phyloP scores from a whole-genome alignment of 176 grass and related monocot genomes.

The Miscanthus lutarioriparius region DNA sequence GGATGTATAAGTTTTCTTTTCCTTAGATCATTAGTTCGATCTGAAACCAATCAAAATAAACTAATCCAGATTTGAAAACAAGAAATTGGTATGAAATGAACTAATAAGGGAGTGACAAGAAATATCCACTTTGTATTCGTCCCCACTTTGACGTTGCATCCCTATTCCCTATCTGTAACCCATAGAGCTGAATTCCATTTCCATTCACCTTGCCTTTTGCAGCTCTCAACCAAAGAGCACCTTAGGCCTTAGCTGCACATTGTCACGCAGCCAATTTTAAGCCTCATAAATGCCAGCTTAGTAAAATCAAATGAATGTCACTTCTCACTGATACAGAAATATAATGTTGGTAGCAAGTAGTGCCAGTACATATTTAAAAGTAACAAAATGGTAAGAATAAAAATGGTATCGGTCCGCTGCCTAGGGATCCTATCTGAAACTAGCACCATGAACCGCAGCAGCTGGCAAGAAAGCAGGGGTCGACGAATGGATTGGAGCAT shows the following conservation, averaged over 20 bases:
- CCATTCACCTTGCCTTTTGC: not conserved
- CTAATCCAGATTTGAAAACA: not conserved
- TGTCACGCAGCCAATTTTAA: not conserved
- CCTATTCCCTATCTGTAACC: not conserved
- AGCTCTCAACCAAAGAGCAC: not conserved
- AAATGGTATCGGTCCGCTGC: not conserved
- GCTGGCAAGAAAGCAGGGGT: not conserved
- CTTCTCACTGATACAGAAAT: not conserved
- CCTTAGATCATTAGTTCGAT: not conserved
- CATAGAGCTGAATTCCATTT: not conserved
- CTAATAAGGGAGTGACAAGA: not conserved
- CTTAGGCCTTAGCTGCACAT: not conserved
- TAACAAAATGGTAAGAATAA: not conserved
- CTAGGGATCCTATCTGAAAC: not conserved
- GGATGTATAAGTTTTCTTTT: not conserved
- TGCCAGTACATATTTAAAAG: not conserved
- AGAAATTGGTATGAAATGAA: not conserved
- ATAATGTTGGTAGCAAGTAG: not conserved
- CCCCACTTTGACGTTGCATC: not conserved
- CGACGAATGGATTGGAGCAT: not conserved
- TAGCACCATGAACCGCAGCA: not conserved
- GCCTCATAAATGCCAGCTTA: not conserved
- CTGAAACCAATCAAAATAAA: not conserved
- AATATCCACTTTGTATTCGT: not conserved
- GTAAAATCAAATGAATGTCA: not conserved